Evolutionary conservation across 257 asterid genomes (phyloP), one percentile per base, ranked within the genome.

Genomic region (Mitragyna speciosa): DNA sequence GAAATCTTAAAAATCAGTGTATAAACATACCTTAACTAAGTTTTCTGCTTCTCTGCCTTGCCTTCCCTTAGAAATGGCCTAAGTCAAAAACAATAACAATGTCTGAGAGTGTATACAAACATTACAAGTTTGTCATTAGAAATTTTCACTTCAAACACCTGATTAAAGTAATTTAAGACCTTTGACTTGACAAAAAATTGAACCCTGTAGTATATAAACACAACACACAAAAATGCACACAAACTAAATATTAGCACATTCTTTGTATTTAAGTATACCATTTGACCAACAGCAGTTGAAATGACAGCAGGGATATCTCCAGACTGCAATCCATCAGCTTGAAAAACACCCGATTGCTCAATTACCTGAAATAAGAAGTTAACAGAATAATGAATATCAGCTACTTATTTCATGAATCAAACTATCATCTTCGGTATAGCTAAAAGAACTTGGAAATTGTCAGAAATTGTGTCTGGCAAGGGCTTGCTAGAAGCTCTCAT

Each of bases 41-140:
- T 95, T 92, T 58, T 90, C 93, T 20, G 98, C 99, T 82, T 93
- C 97, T 86, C 98, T 92, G 65, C 98, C 99, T 78, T 95, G 99
- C 73, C 95, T 91, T 80, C 97, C 98, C 89, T 95, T 95, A 36
- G 98, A 89, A 81, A 93, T 81, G 61, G 88, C 94, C 99, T 95
- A 85, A 84, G 79, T 64, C 49, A 78, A 71, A 66, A 76, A 69
- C 19, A 52, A 20, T 16, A 12, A 51, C 49, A 61, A 48, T 36
- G 28, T 10, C 4, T 16, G 9, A 47, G 22, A 31, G 26, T 26
- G 65, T 73, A 72, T 19, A 63, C n/a, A 52, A 47, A 22, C 43
- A 59, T 16, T n/a, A 26, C 63, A 30, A 59, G 70, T 16, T 70
- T 45, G 33, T 20, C 73, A 20, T 30, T 0, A 14, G 17, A 15